phyloP scores from a whole-genome alignment of 2,329 filamentous ascomycete species.

The Lithohypha guttulata region DNA sequence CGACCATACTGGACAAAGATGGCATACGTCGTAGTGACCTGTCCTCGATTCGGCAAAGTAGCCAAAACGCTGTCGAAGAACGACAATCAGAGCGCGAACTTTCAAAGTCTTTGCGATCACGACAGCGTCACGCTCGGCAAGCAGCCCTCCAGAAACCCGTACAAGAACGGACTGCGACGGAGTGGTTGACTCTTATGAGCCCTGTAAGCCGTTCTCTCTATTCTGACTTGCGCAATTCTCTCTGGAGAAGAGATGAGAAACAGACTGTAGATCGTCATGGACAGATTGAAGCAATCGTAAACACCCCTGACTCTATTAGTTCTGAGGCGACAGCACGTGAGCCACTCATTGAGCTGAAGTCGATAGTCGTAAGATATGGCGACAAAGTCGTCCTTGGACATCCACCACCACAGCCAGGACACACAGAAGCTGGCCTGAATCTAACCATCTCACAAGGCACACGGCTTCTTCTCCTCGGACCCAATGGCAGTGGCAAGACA shows the following conservation, averaged over 20 bases:
- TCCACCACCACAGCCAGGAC: slow-evolving; percentile 42
- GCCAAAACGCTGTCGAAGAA: not conserved
- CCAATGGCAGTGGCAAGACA: slow-evolving; percentile 91
- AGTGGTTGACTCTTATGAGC: not conserved
- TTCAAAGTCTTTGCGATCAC: not conserved
- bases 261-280: not conserved
- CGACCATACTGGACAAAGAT: slow-evolving; percentile 13
- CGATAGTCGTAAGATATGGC: slow-evolving; percentile 72
- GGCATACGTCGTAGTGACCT: slow-evolving; percentile 14
- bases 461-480: slow-evolving; percentile 84
- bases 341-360: slow-evolving; percentile 73
- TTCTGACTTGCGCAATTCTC: not conserved
- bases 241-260: not conserved
- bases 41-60: no score
- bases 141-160: not conserved
- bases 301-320: no score
- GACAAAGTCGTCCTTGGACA: slow-evolving; percentile 67
- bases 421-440: slow-evolving; percentile 52
- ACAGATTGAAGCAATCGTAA: not conserved
- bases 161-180: not conserved
- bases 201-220: not conserved
- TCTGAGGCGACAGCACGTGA: slow-evolving; percentile 44
- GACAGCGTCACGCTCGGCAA: no score
- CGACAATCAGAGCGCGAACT: not conserved
- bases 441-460: slow-evolving; percentile 78